Evolutionary conservation across 768 basidiomycete species (phyloP).

Genomic region (Mycena polygramma): DNA sequence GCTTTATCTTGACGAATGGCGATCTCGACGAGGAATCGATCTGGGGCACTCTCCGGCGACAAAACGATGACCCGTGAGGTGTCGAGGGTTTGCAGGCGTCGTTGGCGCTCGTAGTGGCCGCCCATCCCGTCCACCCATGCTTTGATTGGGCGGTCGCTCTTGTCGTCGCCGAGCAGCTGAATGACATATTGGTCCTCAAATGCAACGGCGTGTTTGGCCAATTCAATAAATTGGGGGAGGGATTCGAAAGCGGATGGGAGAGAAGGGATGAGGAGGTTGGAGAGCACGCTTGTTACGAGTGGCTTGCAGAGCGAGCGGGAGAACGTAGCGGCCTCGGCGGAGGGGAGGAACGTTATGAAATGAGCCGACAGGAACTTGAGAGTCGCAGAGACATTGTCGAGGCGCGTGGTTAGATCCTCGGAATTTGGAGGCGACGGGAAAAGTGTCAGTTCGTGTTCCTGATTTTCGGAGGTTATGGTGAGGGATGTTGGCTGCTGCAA

Average conservation of each 20-base stretch:
- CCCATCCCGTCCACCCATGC: conserved; percentile 78
- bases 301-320: conserved; percentile 72
- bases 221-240: conserved; percentile 72
- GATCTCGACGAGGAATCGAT: conserved; percentile 58
- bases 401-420: conserved; percentile 54
- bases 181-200: conserved; percentile 75
- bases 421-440: conserved; percentile 59
- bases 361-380: conserved; percentile 74
- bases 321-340: conserved; percentile 59
- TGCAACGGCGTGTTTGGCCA: conserved; percentile 67
- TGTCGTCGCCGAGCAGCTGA: conserved; percentile 61
- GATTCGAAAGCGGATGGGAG: conserved; percentile 74
- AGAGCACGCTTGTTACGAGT: conserved; percentile 70
- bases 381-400: conserved; percentile 68
- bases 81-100: conserved; percentile 77
- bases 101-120: conserved; percentile 83
- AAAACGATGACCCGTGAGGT: conserved; percentile 69
- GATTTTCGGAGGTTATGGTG: conserved; percentile 49
- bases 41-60: conserved; percentile 50
- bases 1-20: conserved; percentile 48
- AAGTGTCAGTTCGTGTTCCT: conserved; percentile 63
- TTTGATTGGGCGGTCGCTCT: conserved; percentile 67
- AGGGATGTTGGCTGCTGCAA: conserved; percentile 67
- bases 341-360: conserved; percentile 70
- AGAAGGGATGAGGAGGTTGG: conserved; percentile 75